phyloP scores from a whole-genome alignment of 495 filamentous ascomycete genomes.

The Clavariopsis aquatica region DNA sequence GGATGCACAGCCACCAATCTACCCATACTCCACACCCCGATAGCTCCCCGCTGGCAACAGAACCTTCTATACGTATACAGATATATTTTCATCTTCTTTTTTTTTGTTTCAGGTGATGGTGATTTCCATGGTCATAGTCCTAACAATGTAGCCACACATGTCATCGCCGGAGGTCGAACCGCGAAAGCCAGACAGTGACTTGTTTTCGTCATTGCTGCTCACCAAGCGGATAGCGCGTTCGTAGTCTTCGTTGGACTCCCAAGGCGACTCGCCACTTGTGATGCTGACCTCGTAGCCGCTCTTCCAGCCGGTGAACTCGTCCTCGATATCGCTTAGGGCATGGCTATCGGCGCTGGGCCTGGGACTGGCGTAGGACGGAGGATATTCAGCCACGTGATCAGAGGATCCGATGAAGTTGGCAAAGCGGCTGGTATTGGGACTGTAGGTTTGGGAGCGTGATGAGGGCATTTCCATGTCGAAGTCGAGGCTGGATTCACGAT shows the following conservation, averaged over 20 bases:
- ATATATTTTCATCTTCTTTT: no score
- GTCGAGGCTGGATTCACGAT: not conserved
- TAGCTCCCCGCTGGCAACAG: no score
- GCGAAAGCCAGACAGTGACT: no score
- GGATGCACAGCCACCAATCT: no score
- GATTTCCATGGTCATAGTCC: slow-evolving; percentile 3
- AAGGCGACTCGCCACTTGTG: not conserved
- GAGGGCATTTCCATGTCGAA: not conserved
- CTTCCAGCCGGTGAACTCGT: not conserved
- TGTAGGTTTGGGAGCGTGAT: not conserved
- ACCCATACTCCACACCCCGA: no score
- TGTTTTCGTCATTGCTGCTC: no score
- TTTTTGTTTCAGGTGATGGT: not conserved
- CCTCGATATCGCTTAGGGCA: not conserved
- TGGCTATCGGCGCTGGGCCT: not conserved
- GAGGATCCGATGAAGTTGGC: not conserved
- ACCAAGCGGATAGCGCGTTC: no score
- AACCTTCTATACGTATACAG: no score
- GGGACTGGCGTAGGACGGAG: not conserved
- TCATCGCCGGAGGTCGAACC: no score
- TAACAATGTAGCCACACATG: not conserved
- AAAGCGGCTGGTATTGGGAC: not conserved
- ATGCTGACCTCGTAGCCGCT: slow-evolving; percentile 10
- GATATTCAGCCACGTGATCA: not conserved
- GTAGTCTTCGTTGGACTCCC: no score